Conservation (phyloP, 495 filamentous ascomycete species). For the Podospora pseudoanserina region DNA sequence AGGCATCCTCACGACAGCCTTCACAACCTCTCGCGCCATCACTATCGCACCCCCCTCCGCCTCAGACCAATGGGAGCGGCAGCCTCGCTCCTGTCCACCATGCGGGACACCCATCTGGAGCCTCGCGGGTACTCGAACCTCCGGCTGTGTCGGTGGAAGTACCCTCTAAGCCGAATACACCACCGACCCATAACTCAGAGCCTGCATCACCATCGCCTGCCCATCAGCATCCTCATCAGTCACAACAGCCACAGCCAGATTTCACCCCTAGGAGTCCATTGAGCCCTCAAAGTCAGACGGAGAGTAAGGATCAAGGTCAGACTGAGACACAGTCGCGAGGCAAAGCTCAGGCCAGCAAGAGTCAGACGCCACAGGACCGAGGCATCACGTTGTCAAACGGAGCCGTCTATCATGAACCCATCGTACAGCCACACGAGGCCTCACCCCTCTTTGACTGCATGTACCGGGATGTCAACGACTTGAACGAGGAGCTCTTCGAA, state of each 20-base stretch:
- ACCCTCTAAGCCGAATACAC: neutral
- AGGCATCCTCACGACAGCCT: neutral
- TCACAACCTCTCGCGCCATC: neutral
- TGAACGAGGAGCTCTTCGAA: constrained; percentile 34
- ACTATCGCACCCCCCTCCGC: neutral
- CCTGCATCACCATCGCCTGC: neutral
- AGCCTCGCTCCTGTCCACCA: neutral
- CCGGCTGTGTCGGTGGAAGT: neutral
- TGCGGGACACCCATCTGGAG: neutral
- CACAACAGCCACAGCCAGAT: neutral
- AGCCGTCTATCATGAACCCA: constrained; percentile 9
- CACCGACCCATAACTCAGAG: neutral
- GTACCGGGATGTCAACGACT: constrained; percentile 29
- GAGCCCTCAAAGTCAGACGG: neutral
- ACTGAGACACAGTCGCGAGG: neutral
- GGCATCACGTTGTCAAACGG: constrained; percentile 15
- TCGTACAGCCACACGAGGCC: constrained; percentile 13
- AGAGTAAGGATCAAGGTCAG: neutral
- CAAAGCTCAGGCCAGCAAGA: neutral
- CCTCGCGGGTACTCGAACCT: neutral
- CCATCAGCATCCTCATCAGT: neutral
- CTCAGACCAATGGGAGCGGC: neutral
- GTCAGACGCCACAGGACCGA: neutral
- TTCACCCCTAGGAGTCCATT: neutral
- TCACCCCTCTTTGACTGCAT: constrained; percentile 31